Evolutionary conservation across 371 early-diverging fungal genomes (phyloP), one percentile per base, ranked within the genome.

Genomic region (Mortierella sp.): DNA sequence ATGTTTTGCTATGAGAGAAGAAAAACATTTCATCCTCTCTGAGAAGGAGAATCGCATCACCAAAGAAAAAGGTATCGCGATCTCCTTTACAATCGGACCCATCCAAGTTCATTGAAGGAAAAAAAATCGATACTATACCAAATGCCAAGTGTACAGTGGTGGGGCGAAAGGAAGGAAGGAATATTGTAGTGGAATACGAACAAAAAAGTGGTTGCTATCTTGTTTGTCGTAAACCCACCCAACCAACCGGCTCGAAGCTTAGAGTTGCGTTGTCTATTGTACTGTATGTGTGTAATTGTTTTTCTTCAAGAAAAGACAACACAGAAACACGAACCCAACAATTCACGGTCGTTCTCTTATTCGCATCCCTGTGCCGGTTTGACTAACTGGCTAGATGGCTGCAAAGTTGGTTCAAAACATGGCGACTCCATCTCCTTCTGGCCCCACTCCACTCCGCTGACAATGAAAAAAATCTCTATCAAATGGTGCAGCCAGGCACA

Each of bases 161-260:
- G 28, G 16, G 10, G 8, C 1, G 14, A 19, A 31, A 6, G 63
- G 63, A 19, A 34, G 31, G 16, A 31, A 19, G 31, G 7, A 16
- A 13, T 63, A 16, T 63, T 63, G 63, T 63, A 34, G 34, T 63
- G 63, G 34, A 63, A 34, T 5, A 63, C 5, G 63, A 19, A 13
- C 8, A 63, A 34, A n/a, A n/a, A n/a, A n/a, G n/a, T n/a, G n/a
- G n/a, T 34, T 63, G 63, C 19, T 34, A 16, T 63, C 31, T 34
- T 63, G 31, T 14, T 34, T 19, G 16, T 38, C 42, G 42, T 28
- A 7, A 14, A 31, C 34, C 1, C 16, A 28, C 7, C 63, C 58
- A 57, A n/a, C 58, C 58, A 63, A 63, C 63, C 58, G 28, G 58
- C 58, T 57, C 13, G 26, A 26, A 57, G 58, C 58, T 57, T 57